Base-by-base conservation (phyloP, 345 rosid genomes). In the Erysimum cheiranthoides region DNA sequence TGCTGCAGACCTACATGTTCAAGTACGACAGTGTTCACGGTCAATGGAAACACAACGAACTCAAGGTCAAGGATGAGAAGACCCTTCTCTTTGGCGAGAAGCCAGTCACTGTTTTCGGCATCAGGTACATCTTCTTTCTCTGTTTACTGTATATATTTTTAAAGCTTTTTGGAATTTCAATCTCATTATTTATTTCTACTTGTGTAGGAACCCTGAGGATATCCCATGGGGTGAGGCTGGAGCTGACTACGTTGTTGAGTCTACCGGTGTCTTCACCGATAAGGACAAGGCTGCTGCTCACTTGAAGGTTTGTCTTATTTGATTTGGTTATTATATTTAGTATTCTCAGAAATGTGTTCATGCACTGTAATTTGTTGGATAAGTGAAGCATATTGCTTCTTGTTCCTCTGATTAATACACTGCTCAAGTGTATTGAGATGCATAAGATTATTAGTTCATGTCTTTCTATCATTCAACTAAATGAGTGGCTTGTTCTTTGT, bases 11-110 rank as follows among this genome's bases (percentile, higher is more conserved):
- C 2, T 93, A 91, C 65, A 93, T 93, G 98, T 90, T 93, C 77
- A 90, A 90, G 87, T 91, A 93, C 75, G 98, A 93, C 76, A 88
- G 93, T 66, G 97, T 93, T 73, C 98, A 93, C 72, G 98, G 98
- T 30, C 93, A 86, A 47, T 93, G 98, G 96, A 93, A 91, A 79
- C 97, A 91, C 81, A 25, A 85, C 58, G 96, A 93, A 8, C 27
- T 93, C 45, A 89, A 88, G 86, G 84, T 91, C 13, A 88, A 89
- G 84, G 93, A 89, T 27, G 83, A 86, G 54, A 93, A 91, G 77
- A 93, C 97, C 10, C 95, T 93, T 78, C 98, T 93, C 78, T 91
- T 93, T 38, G 94, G 94, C 6, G 88, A 87, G 74, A 91, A 83
- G 81, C 65, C 91, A 0, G 94, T 93, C 77, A 4, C 91, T 30